Evolutionary conservation across 495 filamentous ascomycete species (phyloP).

Genomic region (Podospora bellae-mahoneyi): DNA sequence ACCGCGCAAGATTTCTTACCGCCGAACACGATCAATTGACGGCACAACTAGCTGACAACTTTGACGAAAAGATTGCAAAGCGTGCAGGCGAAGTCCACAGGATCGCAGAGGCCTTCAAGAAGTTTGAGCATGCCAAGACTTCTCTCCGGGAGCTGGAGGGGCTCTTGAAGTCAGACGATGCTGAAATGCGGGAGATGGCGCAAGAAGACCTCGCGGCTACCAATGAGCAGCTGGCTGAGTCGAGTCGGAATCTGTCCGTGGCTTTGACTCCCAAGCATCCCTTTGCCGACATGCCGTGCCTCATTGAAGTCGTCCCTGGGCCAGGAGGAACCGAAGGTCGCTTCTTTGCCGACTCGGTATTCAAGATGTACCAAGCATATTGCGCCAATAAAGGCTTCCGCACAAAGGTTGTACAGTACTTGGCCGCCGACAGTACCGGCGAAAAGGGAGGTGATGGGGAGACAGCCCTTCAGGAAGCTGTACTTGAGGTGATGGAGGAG

Average conservation of each 20-base stretch:
- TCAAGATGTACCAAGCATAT: conserved; percentile 84
- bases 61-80: conserved; percentile 70
- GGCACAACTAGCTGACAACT: conserved; percentile 57
- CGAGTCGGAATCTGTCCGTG: conserved; percentile 63
- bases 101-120: conserved; percentile 64
- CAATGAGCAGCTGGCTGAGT: conserved; percentile 51
- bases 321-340: conserved; percentile 91
- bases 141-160: conserved; percentile 51
- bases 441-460: conserved; percentile 55
- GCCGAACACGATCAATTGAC: conserved; percentile 59
- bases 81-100: conserved; percentile 69
- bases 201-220: conserved; percentile 70
- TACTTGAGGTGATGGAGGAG: conserved; percentile 74
- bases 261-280: conserved; percentile 84
- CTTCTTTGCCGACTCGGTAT: conserved; percentile 79
- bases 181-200: conserved; percentile 61
- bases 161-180: conserved; percentile 50
- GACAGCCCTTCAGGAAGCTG: conserved; percentile 70
- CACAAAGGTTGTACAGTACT: conserved; percentile 49
- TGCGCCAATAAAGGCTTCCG: conserved; percentile 58
- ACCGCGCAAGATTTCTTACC: conserved; percentile 39
- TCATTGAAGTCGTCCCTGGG: conserved; percentile 88
- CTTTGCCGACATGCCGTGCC: conserved; percentile 86
- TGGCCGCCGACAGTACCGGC: conserved; percentile 55
- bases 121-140: conserved; percentile 62